Evolutionary conservation across 352 stramenopile species (phyloP).

Genomic region (Pythium biforme): DNA sequence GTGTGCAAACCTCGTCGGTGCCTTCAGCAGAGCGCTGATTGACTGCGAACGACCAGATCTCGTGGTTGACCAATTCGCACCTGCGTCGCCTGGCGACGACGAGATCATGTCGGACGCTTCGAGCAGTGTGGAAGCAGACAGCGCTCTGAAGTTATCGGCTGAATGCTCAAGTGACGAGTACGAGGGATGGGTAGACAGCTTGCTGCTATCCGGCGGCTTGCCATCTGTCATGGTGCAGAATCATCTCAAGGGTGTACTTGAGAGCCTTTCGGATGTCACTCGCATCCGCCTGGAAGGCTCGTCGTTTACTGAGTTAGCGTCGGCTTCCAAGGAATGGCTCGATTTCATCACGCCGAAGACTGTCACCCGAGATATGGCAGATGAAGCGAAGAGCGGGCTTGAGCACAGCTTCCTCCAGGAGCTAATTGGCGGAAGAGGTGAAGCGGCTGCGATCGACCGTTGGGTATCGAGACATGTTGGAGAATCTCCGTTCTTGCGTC

Average conservation of each 20-base stretch:
- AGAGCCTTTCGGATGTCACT: conserved; percentile 44
- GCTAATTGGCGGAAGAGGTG: conserved; percentile 59
- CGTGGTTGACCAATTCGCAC: conserved; percentile 42
- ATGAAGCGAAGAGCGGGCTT: conserved; percentile 19
- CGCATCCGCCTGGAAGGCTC: conserved; percentile 7
- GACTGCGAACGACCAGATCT: conserved; percentile 58
- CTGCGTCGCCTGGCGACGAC: conserved; percentile 29
- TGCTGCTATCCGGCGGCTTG: conserved; percentile 71
- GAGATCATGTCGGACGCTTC: conserved; percentile 36
- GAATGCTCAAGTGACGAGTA: conserved; percentile 81
- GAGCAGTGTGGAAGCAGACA: conserved; percentile 26
- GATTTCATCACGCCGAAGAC: conserved; percentile 62
- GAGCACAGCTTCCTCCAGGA: conserved; percentile 61
- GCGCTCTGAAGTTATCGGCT: conserved; percentile 40
- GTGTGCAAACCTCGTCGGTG: conserved; percentile 70
- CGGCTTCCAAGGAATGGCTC: conserved; percentile 56
- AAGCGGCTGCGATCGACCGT: conserved; percentile 58
- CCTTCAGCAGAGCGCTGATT: conserved; percentile 68
- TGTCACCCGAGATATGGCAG: conserved; percentile 4
- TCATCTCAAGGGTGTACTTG: conserved; percentile 64
- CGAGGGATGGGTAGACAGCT: conserved; percentile 76
- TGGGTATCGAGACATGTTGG: conserved; percentile 84
- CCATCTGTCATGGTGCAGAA: conserved; percentile 51
- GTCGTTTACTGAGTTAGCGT: conserved; percentile 24
- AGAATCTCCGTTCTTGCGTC: conserved; percentile 75